phyloP scores from a whole-genome alignment of 164 flowering plant genomes.

The Euptelea pleiosperma region DNA sequence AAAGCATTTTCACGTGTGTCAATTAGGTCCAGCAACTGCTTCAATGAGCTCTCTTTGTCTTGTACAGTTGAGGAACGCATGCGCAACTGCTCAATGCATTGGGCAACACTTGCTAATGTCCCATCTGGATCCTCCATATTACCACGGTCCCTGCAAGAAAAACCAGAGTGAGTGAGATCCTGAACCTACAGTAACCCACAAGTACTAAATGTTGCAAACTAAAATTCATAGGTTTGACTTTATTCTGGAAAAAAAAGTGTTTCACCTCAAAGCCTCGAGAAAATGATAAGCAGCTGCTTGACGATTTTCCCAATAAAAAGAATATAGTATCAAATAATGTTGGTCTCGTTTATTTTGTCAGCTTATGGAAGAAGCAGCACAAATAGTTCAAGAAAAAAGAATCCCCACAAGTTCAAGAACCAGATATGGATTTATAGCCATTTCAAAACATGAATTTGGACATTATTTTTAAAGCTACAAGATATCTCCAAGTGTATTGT shows the following conservation, averaged over 20 bases:
- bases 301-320: too few species aligned
- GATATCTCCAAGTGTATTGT: too few species aligned
- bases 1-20: conserved; percentile 79
- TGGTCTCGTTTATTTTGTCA: too few species aligned
- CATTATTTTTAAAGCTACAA: too few species aligned
- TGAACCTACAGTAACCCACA: background rate
- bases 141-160: conserved; percentile 60
- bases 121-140: conserved; percentile 88
- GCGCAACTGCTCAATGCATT: conserved; percentile 77
- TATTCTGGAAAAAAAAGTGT: background rate
- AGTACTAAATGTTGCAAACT: too few species aligned
- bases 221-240: background rate
- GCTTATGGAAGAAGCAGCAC: too few species aligned
- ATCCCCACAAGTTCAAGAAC: too few species aligned
- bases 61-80: conserved; percentile 58
- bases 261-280: background rate
- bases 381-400: too few species aligned
- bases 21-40: conserved; percentile 59
- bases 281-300: background rate
- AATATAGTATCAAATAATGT: too few species aligned
- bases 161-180: background rate
- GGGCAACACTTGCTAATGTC: conserved; percentile 78
- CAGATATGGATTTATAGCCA: too few species aligned
- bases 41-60: conserved; percentile 59
- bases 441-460: too few species aligned